Evolutionary conservation across 176 grass and related monocot species (phyloP), one percentile per base, ranked within the genome.

Genomic region (Oryza longistaminata): DNA sequence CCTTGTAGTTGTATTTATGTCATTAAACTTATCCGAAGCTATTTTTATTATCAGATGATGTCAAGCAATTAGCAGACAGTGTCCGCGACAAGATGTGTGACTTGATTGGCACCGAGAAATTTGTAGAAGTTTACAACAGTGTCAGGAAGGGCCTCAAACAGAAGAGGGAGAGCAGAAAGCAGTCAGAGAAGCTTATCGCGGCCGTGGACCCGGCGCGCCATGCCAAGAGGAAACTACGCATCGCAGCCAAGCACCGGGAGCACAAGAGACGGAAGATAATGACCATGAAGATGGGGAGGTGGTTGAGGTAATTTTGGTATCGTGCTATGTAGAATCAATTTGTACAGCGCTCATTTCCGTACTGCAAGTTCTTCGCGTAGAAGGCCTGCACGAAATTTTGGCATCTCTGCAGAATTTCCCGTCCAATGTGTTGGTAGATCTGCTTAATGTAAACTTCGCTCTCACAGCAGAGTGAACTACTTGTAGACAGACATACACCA

Each of bases 211-310:
- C 93, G 0, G 91, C 66, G 46, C 93, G 91, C 33, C 85, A 90
- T 11, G 96, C 93, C 40, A 95, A 98, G 83, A 91, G 91, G 61
- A 98, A 98, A 86, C 52, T 91, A 65, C 93, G 86, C 1, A 29
- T 91, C 1, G 81, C 93, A 7, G 78, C 78, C 2, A 96, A 96
- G 86, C 87, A 98, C 81, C 69, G 83, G 21, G 91, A 70, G 19
- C 83, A 94, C 84, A 96, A 96, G 96, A 92, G 74, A 68, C 85
- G 91, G 71, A 99, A 94, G 78, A 86, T 96, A 42, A 87, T 76
- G 73, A 70, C 77, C 27, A 89, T 99, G 93, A 99, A 94, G 82
- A 86, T 92, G 82, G 89, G 81, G 64, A 90, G 68, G 81, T 92
- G 93, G 91, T 43, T 75, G 77, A 88, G 93, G 76, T 95, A 93